phyloP scores from a whole-genome alignment of 139 green algal species.

The Chlamydomonas sp. region DNA sequence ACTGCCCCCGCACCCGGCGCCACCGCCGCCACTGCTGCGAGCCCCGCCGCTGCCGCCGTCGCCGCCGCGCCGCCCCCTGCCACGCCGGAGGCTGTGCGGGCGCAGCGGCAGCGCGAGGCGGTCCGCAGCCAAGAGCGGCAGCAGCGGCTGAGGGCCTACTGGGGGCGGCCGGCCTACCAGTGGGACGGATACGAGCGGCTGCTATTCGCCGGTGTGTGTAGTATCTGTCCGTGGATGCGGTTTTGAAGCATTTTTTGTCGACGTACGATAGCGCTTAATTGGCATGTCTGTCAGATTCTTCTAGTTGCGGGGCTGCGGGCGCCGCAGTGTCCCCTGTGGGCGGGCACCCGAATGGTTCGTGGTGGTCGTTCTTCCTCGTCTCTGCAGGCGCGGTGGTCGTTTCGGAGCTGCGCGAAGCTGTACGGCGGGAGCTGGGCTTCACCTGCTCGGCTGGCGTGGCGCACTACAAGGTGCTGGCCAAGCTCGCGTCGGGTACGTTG shows the following conservation, averaged over 20 bases:
- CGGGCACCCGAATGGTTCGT: too few relatives aligned
- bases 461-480: slow-evolving; percentile 90
- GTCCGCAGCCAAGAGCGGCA: background rate
- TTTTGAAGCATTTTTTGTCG: too few relatives aligned
- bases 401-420: slow-evolving; percentile 64
- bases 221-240: too few relatives aligned
- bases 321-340: too few relatives aligned
- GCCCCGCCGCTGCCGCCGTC: background rate
- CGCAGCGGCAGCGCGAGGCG: slow-evolving; percentile 1
- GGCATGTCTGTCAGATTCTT: too few relatives aligned
- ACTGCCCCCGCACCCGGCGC: background rate
- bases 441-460: slow-evolving; percentile 77
- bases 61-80: background rate
- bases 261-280: too few relatives aligned
- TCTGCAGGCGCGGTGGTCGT: slow-evolving; percentile 57
- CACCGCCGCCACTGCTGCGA: background rate
- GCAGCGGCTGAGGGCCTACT: slow-evolving; percentile 57
- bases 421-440: slow-evolving; percentile 77
- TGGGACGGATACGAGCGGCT: slow-evolving; percentile 69
- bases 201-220: slow-evolving; percentile 55
- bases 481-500: slow-evolving; percentile 69
- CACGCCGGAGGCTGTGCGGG: background rate
- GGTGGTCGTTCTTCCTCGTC: too few relatives aligned
- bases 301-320: too few relatives aligned
- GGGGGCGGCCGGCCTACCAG: slow-evolving; percentile 45